phyloP scores from a whole-genome alignment of 2,329 filamentous ascomycete species.

The Claviceps spartinae region DNA sequence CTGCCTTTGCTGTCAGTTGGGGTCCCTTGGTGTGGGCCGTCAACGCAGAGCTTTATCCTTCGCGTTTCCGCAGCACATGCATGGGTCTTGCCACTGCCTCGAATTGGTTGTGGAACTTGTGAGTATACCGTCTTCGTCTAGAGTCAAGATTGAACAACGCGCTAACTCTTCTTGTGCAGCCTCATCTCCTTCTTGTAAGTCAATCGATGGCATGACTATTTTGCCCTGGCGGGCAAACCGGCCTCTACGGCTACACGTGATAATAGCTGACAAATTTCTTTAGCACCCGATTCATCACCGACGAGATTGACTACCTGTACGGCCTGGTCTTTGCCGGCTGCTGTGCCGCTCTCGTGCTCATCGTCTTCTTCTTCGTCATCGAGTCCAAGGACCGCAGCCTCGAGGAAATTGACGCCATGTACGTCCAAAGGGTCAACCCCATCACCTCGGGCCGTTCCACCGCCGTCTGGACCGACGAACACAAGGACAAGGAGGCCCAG shows the following conservation, averaged over 20 bases:
- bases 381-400: constrained; percentile 59
- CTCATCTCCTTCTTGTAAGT: constrained; percentile 34
- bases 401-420: constrained; percentile 70
- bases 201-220: background rate
- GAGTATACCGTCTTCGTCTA: constrained; percentile 7
- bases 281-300: constrained; percentile 57
- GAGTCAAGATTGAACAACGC: background rate
- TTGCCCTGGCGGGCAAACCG: too few relatives aligned
- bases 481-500: constrained; percentile 2
- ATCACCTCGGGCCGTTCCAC: constrained; percentile 23
- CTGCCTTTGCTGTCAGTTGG: constrained; percentile 55
- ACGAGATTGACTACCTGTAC: constrained; percentile 54
- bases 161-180: constrained; percentile 7
- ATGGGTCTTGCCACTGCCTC: constrained; percentile 43
- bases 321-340: constrained; percentile 60
- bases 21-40: constrained; percentile 56
- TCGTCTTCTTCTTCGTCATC: constrained; percentile 65
- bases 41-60: constrained; percentile 50
- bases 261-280: constrained; percentile 10
- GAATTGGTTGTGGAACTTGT: constrained; percentile 56
- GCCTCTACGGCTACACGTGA: too few relatives aligned
- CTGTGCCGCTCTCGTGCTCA: constrained; percentile 44
- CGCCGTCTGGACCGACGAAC: constrained; percentile 12
- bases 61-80: constrained; percentile 38
- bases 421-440: constrained; percentile 38